Conservation (phyloP, 2,329 filamentous ascomycete genomes). For the Dactylella cylindrospora region DNA sequence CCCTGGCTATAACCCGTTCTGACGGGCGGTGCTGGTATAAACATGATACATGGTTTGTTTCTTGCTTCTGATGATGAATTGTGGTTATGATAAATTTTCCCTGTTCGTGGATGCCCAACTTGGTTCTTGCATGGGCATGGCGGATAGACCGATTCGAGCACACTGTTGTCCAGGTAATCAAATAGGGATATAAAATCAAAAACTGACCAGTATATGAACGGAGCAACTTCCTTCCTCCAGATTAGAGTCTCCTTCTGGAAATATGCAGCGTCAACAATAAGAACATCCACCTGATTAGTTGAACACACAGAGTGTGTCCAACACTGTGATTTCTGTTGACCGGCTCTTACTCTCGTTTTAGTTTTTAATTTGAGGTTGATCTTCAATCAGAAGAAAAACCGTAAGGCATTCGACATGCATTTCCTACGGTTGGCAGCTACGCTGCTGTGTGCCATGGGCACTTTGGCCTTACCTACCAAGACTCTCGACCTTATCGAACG, state of each 20-base stretch:
- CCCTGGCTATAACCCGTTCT: conserved; percentile 1
- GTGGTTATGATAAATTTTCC: no score
- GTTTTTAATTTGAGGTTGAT: no score
- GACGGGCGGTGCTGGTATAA: background rate
- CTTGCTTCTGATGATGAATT: no score
- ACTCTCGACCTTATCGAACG: conserved; percentile 8
- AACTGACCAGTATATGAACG: conserved; percentile 19
- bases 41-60: no score
- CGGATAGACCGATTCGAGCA: no score
- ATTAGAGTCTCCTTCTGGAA: background rate
- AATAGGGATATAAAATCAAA: background rate
- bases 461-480: conserved; percentile 27
- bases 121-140: no score
- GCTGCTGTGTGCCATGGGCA: conserved; percentile 33
- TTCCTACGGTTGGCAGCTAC: conserved; percentile 19
- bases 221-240: background rate
- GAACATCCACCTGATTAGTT: background rate
- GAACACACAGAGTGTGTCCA: background rate
- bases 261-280: conserved; percentile 10
- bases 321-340: background rate
- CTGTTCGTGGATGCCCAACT: conserved; percentile 7
- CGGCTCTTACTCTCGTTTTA: background rate
- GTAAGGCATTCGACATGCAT: conserved; percentile 19
- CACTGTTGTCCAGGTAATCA: no score
- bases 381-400: no score